Evolutionary conservation across 208 protist genomes (phyloP).

Genomic region (Leishmania aethiopica): DNA sequence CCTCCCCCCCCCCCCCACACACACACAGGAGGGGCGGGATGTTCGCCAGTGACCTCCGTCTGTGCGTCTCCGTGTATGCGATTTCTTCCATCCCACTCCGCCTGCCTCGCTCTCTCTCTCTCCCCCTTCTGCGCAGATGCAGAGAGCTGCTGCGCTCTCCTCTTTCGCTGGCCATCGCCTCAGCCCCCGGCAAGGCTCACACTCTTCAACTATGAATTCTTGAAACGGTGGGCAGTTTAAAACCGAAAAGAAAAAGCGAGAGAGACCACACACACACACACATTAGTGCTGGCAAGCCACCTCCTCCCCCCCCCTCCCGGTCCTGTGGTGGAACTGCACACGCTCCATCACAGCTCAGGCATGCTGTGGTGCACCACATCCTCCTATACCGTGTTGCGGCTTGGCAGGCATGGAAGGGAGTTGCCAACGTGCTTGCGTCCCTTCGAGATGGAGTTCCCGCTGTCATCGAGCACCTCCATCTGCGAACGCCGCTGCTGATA

Average conservation of each 20-base stretch:
- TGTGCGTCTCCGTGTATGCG: background rate
- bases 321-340: background rate
- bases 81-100: background rate
- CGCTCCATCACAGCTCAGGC: conserved; percentile 12
- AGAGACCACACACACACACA: background rate
- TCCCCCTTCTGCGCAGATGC: background rate
- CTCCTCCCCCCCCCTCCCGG: background rate
- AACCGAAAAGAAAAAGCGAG: background rate
- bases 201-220: background rate
- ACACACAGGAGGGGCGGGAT: background rate
- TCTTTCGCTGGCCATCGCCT: background rate
- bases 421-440: background rate
- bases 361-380: conserved; percentile 3
- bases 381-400: conserved; percentile 1
- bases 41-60: background rate
- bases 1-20: background rate
- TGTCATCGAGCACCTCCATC: conserved; percentile 33
- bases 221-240: background rate
- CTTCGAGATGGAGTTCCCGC: background rate
- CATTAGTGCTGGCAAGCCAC: background rate
- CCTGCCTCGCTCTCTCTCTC: background rate
- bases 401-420: conserved; percentile 14
- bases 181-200: background rate
- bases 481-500: conserved; percentile 20
- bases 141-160: background rate